Percentiles rank a stretch among this genome's conserved stretches.
phyloP scores from a whole-genome alignment of 2,329 filamentous ascomycete species.

The Hymenoscyphus occultus region DNA sequence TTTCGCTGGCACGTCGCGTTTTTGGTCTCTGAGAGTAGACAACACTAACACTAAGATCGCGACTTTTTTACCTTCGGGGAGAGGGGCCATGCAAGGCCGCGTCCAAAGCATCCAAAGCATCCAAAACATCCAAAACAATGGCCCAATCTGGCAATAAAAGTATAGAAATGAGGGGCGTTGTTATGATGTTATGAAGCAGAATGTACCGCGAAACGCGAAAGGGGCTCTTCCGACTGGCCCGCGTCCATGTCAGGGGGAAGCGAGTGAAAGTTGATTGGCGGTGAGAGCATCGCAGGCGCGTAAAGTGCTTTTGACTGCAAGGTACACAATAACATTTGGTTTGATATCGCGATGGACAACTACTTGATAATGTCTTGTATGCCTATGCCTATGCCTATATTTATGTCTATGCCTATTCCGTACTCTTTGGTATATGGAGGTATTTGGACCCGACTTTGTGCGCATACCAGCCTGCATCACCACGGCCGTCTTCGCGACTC shows the following conservation, averaged over 20 bases:
- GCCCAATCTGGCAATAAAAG: conserved; percentile 27
- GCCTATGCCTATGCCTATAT: too few relatives aligned
- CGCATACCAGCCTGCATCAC: too few relatives aligned
- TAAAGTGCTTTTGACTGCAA: conserved; percentile 26
- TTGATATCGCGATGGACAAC: neutral
- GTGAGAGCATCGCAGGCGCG: conserved; percentile 28
- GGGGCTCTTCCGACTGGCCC: conserved; percentile 27
- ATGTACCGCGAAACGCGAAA: conserved; percentile 28
- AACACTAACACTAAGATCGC: conserved; percentile 19
- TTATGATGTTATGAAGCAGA: conserved; percentile 32
- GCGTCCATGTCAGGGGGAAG: conserved; percentile 18
- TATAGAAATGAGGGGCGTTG: conserved; percentile 14
- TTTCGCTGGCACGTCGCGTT: conserved; percentile 26
- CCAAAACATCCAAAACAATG: conserved; percentile 31
- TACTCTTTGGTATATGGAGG: neutral
- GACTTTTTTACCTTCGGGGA: conserved; percentile 21
- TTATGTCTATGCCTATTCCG: too few relatives aligned
- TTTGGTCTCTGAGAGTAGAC: neutral
- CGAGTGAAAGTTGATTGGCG: conserved; percentile 23
- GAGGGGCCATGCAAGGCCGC: conserved; percentile 21
- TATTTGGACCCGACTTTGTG: neutral
- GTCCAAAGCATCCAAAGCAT: conserved; percentile 17
- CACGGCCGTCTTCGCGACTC: neutral
- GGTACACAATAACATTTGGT: neutral
- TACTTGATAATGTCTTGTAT: neutral